phyloP scores from a whole-genome alignment of 768 basidiomycete genomes.

The Gelatoporia subvermispora region DNA sequence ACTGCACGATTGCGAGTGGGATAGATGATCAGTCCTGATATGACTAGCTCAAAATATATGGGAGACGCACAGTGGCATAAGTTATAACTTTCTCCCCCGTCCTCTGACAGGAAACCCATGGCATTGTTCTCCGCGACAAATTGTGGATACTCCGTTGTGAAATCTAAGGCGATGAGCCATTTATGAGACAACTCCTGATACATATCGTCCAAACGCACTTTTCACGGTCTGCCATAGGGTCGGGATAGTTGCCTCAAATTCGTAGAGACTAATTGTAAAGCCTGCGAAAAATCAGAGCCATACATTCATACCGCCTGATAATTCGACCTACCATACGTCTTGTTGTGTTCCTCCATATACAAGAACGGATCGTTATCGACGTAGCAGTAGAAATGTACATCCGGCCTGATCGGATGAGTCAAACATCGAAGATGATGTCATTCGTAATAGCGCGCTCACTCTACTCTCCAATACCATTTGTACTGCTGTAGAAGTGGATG shows the following conservation, averaged over 20 bases:
- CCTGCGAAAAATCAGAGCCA: slow-evolving; percentile 25
- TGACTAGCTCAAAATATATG: too few relatives aligned
- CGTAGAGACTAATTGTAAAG: slow-evolving; percentile 62
- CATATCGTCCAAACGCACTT: slow-evolving; percentile 26
- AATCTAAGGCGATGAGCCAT: slow-evolving; percentile 35
- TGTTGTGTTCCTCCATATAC: slow-evolving; percentile 64
- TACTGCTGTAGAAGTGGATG: slow-evolving; percentile 63
- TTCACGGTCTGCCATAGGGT: slow-evolving; percentile 58
- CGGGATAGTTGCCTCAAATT: slow-evolving; percentile 59
- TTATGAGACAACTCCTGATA: slow-evolving; percentile 15
- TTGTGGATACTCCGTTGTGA: slow-evolving; percentile 49
- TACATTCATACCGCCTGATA: slow-evolving; percentile 1
- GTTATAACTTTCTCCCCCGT: slow-evolving; percentile 62
- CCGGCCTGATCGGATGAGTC: slow-evolving; percentile 37
- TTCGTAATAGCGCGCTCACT: slow-evolving; percentile 33
- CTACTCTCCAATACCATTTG: slow-evolving; percentile 79
- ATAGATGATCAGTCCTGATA: neutral
- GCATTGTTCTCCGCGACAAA: slow-evolving; percentile 54
- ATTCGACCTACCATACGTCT: slow-evolving; percentile 57
- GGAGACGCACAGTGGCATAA: slow-evolving; percentile 39
- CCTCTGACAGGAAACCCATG: slow-evolving; percentile 59
- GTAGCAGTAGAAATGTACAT: slow-evolving; percentile 72
- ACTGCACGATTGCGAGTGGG: slow-evolving; percentile 26
- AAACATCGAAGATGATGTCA: slow-evolving; percentile 17
- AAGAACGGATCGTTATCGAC: slow-evolving; percentile 61